A percentile compares a stretch with the other conserved stretches of the same genome.
These are phyloP conservation scores for Saksenaea oblongispora DNA, from an alignment of 371 early-diverging fungal species.

Conservation along the genomic window DNA sequence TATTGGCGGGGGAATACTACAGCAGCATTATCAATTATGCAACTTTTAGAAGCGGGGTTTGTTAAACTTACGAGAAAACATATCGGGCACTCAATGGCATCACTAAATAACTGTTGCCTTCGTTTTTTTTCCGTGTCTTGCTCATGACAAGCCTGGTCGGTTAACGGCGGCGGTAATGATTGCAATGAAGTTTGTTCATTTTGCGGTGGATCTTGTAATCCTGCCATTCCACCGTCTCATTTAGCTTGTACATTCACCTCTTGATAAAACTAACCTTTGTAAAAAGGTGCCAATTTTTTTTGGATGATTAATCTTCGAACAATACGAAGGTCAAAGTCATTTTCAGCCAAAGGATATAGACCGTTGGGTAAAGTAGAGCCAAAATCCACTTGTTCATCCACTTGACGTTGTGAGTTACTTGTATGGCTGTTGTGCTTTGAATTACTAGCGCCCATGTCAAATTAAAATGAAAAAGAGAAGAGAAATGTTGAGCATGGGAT, in stretches of 20 bases:
- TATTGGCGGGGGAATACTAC: conserved; percentile 87
- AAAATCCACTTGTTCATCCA: conserved; percentile 49
- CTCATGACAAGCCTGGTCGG: conserved; percentile 1
- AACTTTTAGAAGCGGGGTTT: neutral
- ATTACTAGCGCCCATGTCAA: conserved; percentile 17
- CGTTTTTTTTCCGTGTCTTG: neutral
- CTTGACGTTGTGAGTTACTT: neutral
- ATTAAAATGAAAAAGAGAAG: neutral
- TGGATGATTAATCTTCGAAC: conserved; percentile 54
- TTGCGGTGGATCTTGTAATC: neutral
- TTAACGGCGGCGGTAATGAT: neutral
- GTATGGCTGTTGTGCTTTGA: neutral
- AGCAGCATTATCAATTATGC: neutral
- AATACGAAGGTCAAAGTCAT: conserved; percentile 68
- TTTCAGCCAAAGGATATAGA: conserved; percentile 56
- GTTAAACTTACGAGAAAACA: conserved; percentile 77
- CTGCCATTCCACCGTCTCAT: conserved; percentile 20
- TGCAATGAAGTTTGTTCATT: neutral
- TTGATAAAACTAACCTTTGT: conserved; percentile 9
- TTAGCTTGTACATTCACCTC: neutral
- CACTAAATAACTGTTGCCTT: conserved; percentile 33
- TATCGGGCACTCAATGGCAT: conserved; percentile 90
- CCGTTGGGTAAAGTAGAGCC: conserved; percentile 63
- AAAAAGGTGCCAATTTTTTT: conserved; percentile 7
- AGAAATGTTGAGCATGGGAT: neutral